A percentile compares a stretch with the other conserved stretches of the same genome.
phyloP scores from a whole-genome alignment of 2,329 filamentous ascomycete genomes.

The Talaromyces islandicus region DNA sequence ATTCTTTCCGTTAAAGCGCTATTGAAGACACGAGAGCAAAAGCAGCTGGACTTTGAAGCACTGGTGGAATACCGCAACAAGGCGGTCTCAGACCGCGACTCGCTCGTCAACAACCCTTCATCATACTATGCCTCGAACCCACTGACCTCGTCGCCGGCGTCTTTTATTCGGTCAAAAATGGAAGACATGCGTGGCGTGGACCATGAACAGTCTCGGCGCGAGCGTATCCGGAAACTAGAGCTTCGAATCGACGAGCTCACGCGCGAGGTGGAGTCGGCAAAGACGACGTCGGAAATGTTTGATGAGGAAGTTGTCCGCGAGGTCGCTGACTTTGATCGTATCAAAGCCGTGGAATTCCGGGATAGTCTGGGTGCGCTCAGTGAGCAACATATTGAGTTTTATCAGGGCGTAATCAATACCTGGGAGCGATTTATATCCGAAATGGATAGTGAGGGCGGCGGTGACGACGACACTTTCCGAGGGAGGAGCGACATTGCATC shows the following conservation, averaged over 20 bases:
- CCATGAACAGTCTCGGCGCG: slow-evolving; percentile 83
- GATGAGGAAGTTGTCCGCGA: slow-evolving; percentile 95
- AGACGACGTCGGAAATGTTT: slow-evolving; percentile 82
- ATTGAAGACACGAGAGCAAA: slow-evolving; percentile 89
- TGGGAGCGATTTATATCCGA: slow-evolving; percentile 90
- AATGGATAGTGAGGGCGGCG: slow-evolving; percentile 62
- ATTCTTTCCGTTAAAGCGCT: slow-evolving; percentile 79
- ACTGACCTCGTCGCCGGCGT: slow-evolving; percentile 61
- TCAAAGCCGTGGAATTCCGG: slow-evolving; percentile 91
- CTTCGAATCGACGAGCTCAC: slow-evolving; percentile 89
- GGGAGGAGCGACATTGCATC: slow-evolving; percentile 13
- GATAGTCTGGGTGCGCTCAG: slow-evolving; percentile 77
- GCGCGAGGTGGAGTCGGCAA: slow-evolving; percentile 79
- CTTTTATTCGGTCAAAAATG: slow-evolving; percentile 87
- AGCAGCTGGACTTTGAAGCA: slow-evolving; percentile 95
- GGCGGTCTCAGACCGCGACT: slow-evolving; percentile 78
- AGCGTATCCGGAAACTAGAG: slow-evolving; percentile 83
- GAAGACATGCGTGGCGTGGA: slow-evolving; percentile 96
- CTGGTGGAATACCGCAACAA: slow-evolving; percentile 94
- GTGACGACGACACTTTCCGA: slow-evolving; percentile 17
- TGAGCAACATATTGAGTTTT: slow-evolving; percentile 81
- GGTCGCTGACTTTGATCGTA: slow-evolving; percentile 88
- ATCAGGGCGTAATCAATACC: slow-evolving; percentile 67
- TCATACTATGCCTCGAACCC: slow-evolving; percentile 51
- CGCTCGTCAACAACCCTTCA: slow-evolving; percentile 59